phyloP scores from a whole-genome alignment of 345 rosid species.

The Cardiospermum halicacabum region DNA sequence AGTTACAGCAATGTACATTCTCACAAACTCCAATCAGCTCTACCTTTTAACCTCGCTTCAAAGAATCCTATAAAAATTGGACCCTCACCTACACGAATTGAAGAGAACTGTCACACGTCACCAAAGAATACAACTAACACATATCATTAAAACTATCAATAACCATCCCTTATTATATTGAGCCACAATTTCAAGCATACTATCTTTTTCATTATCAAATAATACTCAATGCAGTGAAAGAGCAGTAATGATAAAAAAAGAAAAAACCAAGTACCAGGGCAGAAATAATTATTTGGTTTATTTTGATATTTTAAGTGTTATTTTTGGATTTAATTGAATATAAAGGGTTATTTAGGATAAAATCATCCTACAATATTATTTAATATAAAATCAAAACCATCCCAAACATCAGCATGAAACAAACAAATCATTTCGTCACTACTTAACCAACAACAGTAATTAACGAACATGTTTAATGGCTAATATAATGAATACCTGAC shows the following conservation, averaged over 20 bases:
- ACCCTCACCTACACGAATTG: conserved; percentile 34
- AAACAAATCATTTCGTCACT: no score
- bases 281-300: no score
- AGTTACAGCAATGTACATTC: conserved; percentile 74
- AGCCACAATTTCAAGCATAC: background rate
- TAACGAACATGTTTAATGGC: background rate
- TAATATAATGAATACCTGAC: background rate
- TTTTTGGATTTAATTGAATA: no score
- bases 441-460: no score
- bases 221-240: background rate
- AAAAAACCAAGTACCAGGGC: background rate
- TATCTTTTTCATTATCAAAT: background rate
- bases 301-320: no score
- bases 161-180: background rate
- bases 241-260: no score
- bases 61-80: conserved; percentile 18
- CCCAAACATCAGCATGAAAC: no score
- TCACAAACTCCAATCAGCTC: conserved; percentile 43
- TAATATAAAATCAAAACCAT: no score
- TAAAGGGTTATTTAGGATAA: no score
- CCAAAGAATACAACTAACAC: background rate
- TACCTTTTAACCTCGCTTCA: conserved; percentile 10
- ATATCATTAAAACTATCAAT: background rate
- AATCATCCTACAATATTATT: no score
- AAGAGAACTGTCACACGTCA: background rate